Base-by-base conservation (phyloP, 2,329 filamentous ascomycete genomes). In the Penicillium sp. region DNA sequence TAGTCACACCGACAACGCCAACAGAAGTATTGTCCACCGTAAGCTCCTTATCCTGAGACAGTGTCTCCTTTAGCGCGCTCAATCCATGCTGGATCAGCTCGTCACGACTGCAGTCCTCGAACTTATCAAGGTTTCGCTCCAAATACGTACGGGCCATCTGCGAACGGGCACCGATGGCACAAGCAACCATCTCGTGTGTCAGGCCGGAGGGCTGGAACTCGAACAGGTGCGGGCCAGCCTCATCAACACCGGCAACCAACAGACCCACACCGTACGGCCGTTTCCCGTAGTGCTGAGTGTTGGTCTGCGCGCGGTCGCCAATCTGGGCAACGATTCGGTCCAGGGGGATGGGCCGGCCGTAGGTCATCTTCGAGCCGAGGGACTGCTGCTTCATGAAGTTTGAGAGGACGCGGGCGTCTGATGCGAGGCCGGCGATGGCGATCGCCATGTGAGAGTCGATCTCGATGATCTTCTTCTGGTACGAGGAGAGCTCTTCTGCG, bases 361-460 rank as follows among this genome's bases (percentile, higher is more conserved):
- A 97, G 57, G 92, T 96, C 70, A 99, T 88, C 77, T 93, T 92
- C 71, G 94, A 93, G 71, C 91, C 90, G 71, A 99, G 91, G 63
- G 91, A 96, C 81, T 97, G 94, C 81, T 96, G 92, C 83, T 97
- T 97, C 93, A 99, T 97, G 83, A 97, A 99, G 86, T 99, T 99
- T 83, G 93, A 97, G 69, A 99, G 92, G 69, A 99, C 94, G 73
- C 94, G 94, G 74, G 93, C 94, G 78, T 99, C 94, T 58, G 93
- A 97, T 67, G 94, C 94, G 62, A 99, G 90, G 69, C 94, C 94
- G 67, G 94, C 94, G 71, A 99, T 95, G 71, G 93, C 92, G 71
- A 99, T 88, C 67, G 93, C 94, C 70, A 94, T 89, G 79, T 99
- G 94, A 71, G 93, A 90, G 78, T 99, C 94, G 80, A 99, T 89